phyloP scores from a whole-genome alignment of 2,329 filamentous ascomycete genomes.

The Albophoma yamanashiensis region DNA sequence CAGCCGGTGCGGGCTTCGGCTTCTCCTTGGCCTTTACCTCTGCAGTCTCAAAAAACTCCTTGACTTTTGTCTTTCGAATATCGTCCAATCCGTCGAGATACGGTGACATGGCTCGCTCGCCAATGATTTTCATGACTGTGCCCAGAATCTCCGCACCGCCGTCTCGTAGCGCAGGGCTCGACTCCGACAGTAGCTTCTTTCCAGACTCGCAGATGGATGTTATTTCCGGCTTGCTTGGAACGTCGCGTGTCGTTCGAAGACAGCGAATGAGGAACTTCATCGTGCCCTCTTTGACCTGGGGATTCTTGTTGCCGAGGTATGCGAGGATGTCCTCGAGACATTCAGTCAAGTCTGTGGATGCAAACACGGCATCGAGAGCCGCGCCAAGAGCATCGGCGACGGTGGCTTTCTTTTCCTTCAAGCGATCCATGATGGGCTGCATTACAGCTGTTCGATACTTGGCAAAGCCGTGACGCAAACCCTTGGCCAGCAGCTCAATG shows the following conservation, averaged over 20 bases:
- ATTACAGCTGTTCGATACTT: constrained; percentile 76
- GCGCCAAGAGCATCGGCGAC: constrained; percentile 82
- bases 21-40: constrained; percentile 48
- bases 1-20: constrained; percentile 67
- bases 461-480: constrained; percentile 64
- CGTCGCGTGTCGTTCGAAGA: constrained; percentile 70
- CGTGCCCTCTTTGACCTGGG: constrained; percentile 92
- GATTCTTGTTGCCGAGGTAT: constrained; percentile 87
- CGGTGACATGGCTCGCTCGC: constrained; percentile 88
- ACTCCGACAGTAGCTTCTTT: constrained; percentile 85
- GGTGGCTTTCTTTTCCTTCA: constrained; percentile 93
- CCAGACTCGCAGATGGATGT: constrained; percentile 75
- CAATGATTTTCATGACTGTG: constrained; percentile 97
- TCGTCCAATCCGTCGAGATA: constrained; percentile 90
- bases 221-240: constrained; percentile 76
- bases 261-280: constrained; percentile 88
- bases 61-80: constrained; percentile 90
- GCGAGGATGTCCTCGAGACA: constrained; percentile 85
- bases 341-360: constrained; percentile 63
- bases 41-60: constrained; percentile 70
- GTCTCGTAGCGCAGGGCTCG: constrained; percentile 72
- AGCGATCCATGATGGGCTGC: constrained; percentile 81
- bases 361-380: constrained; percentile 64
- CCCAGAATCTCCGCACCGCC: constrained; percentile 88
- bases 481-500: constrained; percentile 80